Percentiles rank a stretch among this genome's conserved stretches.
These are phyloP conservation scores for Polyporus arcularius DNA, from an alignment of 768 basidiomycete genomes.

Conservation along the genomic window DNA sequence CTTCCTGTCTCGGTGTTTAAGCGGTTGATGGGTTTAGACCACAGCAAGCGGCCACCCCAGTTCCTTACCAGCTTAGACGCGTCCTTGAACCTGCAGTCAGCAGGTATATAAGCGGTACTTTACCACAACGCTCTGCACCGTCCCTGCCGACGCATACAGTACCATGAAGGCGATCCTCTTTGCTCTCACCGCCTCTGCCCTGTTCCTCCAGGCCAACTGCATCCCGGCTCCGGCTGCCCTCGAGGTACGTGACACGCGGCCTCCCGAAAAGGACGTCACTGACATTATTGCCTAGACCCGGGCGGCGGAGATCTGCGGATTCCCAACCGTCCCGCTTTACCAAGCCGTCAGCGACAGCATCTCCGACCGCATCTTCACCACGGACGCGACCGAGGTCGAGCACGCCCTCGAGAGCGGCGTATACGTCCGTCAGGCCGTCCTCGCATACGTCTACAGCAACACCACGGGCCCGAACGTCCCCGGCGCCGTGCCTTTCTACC, in stretches of 20 bases:
- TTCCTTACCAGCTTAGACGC: no score
- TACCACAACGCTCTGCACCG: no score
- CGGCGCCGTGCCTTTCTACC: background rate
- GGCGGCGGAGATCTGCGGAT: background rate
- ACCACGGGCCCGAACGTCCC: background rate
- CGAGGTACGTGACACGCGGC: background rate
- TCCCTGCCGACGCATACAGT: background rate
- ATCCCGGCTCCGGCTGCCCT: background rate
- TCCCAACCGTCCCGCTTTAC: background rate
- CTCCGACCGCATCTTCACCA: constrained; percentile 1
- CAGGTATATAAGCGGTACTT: no score
- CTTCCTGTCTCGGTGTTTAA: no score
- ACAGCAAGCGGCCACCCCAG: no score
- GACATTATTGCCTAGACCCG: background rate
- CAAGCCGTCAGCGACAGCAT: background rate
- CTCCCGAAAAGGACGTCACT: background rate
- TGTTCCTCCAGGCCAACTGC: background rate
- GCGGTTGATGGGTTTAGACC: no score
- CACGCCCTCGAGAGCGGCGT: background rate
- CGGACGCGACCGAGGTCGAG: background rate
- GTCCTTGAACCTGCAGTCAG: no score
- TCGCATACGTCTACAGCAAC: background rate
- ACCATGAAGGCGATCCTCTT: background rate
- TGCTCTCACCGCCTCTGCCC: background rate
- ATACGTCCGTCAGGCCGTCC: background rate